Evolutionary conservation across 495 filamentous ascomycete genomes (phyloP), one percentile per base, ranked within the genome.

Genomic region (Lophiotrema nucula): DNA sequence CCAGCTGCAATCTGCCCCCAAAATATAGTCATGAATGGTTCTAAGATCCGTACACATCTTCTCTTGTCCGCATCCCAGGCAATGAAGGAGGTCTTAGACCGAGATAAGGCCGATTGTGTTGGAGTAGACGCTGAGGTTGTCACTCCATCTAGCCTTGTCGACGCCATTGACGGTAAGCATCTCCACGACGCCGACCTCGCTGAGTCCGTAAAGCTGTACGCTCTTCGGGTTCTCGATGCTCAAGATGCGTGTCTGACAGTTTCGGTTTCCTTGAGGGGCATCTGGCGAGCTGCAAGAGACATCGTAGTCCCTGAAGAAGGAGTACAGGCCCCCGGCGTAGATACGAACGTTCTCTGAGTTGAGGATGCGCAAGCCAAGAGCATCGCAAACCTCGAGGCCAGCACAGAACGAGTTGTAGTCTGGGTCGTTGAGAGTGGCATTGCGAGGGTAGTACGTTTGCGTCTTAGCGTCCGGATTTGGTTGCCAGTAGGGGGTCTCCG

Each of bases 241-340:
- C 13, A 95, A 82, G 74, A 96, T 92, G 65, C 89, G 87, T 53
- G 83, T 77, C 75, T 96, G 92, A 75, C 92, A 97, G 37, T 80
- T 82, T 67, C 92, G 78, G 3, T 78, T 78, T 1, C 62, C 62
- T 15, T 22, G 28, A 1, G 46, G 18, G 4, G 47, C 42, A 23
- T 45, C 26, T 15, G 24, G 19, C 53, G 75, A 69, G 43, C 96
- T 79, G 64, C 92, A 97, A 6, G 76, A 76, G 69, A 92, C 86
- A 23, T 71, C 78, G 62, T 81, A 79, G 68, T 82, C 79, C 50
- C 75, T 68, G 60, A 82, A 83, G 74, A 84, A 83, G n/a, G 72
- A 77, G 66, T 83, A 83, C 50, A 83, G 56, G 0, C 61, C 66
- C 15, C 25, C 51, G 41, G 65, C 73, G 58, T 72, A 73, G 25